A percentile compares a stretch with the other conserved stretches of the same genome.
Evolutionary conservation across 495 filamentous ascomycete genomes (phyloP).

Genomic region (Sabuloglossum arenarium): DNA sequence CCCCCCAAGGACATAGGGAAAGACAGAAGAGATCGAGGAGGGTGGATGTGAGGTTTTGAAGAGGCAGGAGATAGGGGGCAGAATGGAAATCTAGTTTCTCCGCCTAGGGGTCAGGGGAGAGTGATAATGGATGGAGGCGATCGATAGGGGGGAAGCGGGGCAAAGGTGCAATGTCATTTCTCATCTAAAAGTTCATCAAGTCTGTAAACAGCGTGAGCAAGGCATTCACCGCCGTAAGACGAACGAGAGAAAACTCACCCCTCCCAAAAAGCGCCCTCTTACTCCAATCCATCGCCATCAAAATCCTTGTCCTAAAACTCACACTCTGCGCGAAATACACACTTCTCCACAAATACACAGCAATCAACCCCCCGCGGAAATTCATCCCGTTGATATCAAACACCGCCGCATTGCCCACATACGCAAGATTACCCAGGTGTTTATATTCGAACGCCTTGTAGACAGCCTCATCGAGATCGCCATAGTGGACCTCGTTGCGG

Average conservation of each 20-base stretch:
- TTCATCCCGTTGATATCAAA: conserved; percentile 70
- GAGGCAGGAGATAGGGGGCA: too few species aligned
- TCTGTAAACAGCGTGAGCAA: too few species aligned
- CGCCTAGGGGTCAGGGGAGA: too few species aligned
- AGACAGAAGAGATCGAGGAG: too few species aligned
- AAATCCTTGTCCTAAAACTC: conserved; percentile 65
- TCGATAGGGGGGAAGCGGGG: too few species aligned
- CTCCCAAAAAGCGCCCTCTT: conserved; percentile 91
- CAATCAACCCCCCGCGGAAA: conserved; percentile 68
- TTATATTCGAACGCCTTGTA: conserved; percentile 94
- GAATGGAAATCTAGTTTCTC: too few species aligned
- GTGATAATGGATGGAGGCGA: too few species aligned
- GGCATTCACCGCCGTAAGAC: too few species aligned
- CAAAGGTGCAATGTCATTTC: too few species aligned
- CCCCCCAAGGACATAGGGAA: too few species aligned
- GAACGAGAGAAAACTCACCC: conserved; percentile 40
- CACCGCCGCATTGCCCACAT: conserved; percentile 88
- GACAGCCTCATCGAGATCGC: conserved; percentile 77
- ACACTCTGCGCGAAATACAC: conserved; percentile 98
- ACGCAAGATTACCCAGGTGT: conserved; percentile 82
- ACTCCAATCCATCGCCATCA: conserved; percentile 96
- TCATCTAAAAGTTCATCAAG: too few species aligned
- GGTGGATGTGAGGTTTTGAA: too few species aligned
- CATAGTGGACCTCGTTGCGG: conserved; percentile 64
- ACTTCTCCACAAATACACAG: conserved; percentile 90